These are phyloP conservation scores for Corymbia citriodora DNA, from an alignment of 441 rosid species.

Conservation along the genomic window DNA sequence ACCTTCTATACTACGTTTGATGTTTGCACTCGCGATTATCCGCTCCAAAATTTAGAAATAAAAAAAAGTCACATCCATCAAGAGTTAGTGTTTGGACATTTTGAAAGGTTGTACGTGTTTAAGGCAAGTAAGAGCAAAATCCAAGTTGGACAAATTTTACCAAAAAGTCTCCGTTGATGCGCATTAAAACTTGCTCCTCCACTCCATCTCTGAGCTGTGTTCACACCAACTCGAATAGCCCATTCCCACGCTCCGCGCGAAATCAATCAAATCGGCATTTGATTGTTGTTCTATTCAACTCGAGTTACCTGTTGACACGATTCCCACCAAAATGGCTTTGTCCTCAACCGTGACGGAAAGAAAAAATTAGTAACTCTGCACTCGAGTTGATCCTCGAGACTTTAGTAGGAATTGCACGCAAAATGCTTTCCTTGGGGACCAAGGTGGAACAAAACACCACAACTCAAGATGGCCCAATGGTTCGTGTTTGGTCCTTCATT, in stretches of 20 bases:
- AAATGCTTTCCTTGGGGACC: not conserved
- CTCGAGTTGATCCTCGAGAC: not conserved
- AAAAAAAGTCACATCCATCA: not conserved
- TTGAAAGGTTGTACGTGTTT: not conserved
- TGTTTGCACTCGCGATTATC: not conserved
- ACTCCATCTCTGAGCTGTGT: not conserved
- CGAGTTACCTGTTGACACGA: not conserved
- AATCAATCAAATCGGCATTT: not conserved
- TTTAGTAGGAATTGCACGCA: not conserved
- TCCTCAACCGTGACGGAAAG: no score
- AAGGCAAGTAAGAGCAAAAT: not conserved
- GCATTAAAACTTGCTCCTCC: accelerated
- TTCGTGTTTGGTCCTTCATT: not conserved
- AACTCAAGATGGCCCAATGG: not conserved
- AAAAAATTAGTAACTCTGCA: not conserved
- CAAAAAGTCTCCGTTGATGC: not conserved
- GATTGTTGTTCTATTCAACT: not conserved
- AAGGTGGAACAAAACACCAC: not conserved
- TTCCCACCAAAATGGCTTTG: not conserved
- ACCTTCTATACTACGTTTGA: not conserved
- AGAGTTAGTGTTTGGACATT: not conserved
- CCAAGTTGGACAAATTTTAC: not conserved
- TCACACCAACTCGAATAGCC: not conserved
- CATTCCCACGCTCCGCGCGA: accelerated
- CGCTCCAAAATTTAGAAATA: not conserved